Conservation (phyloP, 2,329 filamentous ascomycete species). For the Harringtonia aguacate region DNA sequence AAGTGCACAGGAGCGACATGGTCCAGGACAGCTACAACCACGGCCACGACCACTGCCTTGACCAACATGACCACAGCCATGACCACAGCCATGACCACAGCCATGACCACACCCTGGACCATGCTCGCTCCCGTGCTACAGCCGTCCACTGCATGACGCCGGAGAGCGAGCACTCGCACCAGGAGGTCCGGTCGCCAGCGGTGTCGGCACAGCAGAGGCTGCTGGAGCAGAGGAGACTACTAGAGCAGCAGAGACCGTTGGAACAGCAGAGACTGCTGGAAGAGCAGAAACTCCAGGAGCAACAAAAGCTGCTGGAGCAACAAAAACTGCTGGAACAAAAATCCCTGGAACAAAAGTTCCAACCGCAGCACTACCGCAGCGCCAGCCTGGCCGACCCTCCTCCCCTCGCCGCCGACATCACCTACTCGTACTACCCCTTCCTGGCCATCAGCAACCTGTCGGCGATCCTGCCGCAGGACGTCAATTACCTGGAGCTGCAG, state of each 20-base stretch:
- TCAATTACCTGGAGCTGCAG: constrained; percentile 34
- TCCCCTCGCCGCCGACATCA: constrained; percentile 8
- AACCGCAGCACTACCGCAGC: too few species aligned
- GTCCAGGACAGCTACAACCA: too few species aligned
- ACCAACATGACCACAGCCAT: not conserved
- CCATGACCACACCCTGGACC: not conserved
- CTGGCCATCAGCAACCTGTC: constrained; percentile 25
- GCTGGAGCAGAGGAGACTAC: too few species aligned
- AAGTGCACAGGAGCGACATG: not conserved
- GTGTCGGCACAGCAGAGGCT: too few species aligned
- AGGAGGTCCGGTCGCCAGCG: too few species aligned
- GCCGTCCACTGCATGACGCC: not conserved
- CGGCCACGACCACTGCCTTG: not conserved
- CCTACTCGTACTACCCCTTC: constrained; percentile 32
- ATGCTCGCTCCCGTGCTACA: not conserved
- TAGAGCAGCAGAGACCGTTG: too few species aligned
- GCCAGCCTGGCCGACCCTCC: not conserved
- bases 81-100: constrained; percentile 1
- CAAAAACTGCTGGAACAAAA: too few species aligned
- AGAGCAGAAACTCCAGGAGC: too few species aligned
- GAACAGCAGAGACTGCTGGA: too few species aligned
- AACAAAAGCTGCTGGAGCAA: too few species aligned
- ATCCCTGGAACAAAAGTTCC: too few species aligned
- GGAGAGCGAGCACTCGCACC: not conserved
- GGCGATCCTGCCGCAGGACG: constrained; percentile 31